Percentiles rank a stretch among this genome's conserved stretches.
phyloP scores from a whole-genome alignment of 306 rosid species.

The Castanospermum australe region DNA sequence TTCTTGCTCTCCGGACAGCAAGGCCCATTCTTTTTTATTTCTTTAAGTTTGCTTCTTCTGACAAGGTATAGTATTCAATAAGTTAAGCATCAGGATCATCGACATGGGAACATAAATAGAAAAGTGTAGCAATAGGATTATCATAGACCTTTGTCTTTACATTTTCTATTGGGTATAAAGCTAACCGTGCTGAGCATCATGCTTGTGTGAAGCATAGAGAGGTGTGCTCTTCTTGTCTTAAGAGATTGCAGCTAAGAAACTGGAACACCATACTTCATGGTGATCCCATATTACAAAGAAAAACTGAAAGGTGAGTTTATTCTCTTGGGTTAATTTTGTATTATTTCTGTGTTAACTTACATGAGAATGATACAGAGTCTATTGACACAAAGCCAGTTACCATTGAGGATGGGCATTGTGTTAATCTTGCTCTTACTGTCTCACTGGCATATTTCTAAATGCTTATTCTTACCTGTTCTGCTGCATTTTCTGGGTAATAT shows the following conservation, averaged over 20 bases:
- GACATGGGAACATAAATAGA: conserved; percentile 45
- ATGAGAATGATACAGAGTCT: background rate
- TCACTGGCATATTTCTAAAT: conserved; percentile 14
- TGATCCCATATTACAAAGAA: conserved; percentile 35
- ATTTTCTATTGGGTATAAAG: conserved; percentile 55
- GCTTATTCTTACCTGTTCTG: conserved; percentile 8
- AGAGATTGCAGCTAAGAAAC: conserved; percentile 30
- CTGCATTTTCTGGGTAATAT: conserved; percentile 20
- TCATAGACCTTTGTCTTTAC: conserved; percentile 69
- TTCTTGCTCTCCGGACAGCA: conserved; percentile 57
- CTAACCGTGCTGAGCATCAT: conserved; percentile 31
- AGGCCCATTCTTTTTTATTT: conserved; percentile 71
- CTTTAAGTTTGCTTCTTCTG: conserved; percentile 74
- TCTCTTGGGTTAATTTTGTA: background rate
- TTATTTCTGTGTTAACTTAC: conserved; percentile 7
- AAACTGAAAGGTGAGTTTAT: conserved; percentile 40
- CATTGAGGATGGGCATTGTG: conserved; percentile 9
- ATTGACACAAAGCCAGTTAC: conserved; percentile 1
- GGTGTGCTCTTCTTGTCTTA: conserved; percentile 35
- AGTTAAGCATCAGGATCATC: conserved; percentile 78
- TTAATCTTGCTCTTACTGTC: conserved; percentile 7
- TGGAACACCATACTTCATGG: conserved; percentile 36
- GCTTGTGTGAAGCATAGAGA: conserved; percentile 45
- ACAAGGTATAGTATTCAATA: conserved; percentile 83
- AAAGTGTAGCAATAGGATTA: conserved; percentile 48